phyloP scores from a whole-genome alignment of 768 basidiomycete species.

The Cubamyces sp. region DNA sequence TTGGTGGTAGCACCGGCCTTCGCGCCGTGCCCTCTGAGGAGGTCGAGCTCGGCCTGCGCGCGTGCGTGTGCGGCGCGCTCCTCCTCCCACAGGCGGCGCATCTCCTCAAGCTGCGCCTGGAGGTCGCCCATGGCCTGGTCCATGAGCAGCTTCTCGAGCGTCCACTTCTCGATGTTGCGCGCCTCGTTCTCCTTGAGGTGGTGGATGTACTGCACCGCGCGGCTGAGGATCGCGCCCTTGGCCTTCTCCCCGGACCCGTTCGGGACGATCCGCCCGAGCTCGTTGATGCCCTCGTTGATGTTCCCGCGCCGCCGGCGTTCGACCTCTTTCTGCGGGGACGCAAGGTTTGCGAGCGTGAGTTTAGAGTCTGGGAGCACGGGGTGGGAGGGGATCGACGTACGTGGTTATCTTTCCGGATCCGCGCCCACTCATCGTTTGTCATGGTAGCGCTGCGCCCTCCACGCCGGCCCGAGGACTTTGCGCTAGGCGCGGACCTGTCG shows the following conservation, averaged over 20 bases:
- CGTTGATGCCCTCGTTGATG: conserved; percentile 96
- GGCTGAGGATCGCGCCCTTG: conserved; percentile 86
- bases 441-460: conserved; percentile 36
- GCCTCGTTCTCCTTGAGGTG: conserved; percentile 91
- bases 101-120: conserved; percentile 82
- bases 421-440: conserved; percentile 45
- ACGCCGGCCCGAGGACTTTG: conserved; percentile 27
- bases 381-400: conserved; percentile 31
- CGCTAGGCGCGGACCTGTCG: conserved; percentile 8
- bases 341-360: background rate
- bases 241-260: conserved; percentile 86
- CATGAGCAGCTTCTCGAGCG: conserved; percentile 88
- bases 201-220: conserved; percentile 90
- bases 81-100: conserved; percentile 81
- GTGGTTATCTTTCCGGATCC: conserved; percentile 51
- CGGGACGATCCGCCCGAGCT: conserved; percentile 87
- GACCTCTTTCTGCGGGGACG: conserved; percentile 83
- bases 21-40: conserved; percentile 37
- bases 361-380: background rate
- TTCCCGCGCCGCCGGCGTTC: conserved; percentile 93
- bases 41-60: conserved; percentile 66
- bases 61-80: conserved; percentile 64
- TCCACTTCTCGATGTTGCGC: conserved; percentile 92
- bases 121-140: conserved; percentile 91
- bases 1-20: conserved; percentile 7